Evolutionary conservation across 495 filamentous ascomycete genomes (phyloP).

Genomic region (Recurvomyces mirabilis): DNA sequence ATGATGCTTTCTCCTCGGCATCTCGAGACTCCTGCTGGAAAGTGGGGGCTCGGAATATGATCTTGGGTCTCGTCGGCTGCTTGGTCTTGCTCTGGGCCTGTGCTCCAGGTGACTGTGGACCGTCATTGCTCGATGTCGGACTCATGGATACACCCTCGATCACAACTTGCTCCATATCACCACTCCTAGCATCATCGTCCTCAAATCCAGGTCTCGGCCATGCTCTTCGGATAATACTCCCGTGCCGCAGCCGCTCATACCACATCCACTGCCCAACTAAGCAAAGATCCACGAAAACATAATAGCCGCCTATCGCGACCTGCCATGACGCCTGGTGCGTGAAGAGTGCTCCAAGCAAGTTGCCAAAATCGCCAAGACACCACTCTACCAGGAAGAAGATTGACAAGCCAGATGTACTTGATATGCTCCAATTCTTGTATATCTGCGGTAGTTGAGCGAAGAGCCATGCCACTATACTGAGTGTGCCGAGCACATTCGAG

Average conservation of each 20-base stretch:
- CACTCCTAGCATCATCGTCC: conserved; percentile 12
- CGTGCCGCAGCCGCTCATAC: conserved; percentile 48
- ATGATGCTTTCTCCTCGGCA: conserved; percentile 1
- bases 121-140: conserved; percentile 1
- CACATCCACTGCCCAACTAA: conserved; percentile 57
- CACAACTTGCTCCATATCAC: conserved; percentile 13
- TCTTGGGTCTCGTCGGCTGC: conserved; percentile 7
- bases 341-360: conserved; percentile 53
- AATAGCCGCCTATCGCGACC: conserved; percentile 56
- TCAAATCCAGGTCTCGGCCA: conserved; percentile 17
- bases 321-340: conserved; percentile 62
- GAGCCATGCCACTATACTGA: conserved; percentile 63
- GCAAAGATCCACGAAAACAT: conserved; percentile 53
- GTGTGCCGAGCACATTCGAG: conserved; percentile 51
- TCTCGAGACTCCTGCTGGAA: conserved; percentile 4
- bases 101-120: not conserved
- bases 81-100: not conserved
- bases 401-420: conserved; percentile 57
- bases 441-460: conserved; percentile 69
- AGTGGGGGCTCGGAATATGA: conserved; percentile 17
- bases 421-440: conserved; percentile 54
- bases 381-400: conserved; percentile 60
- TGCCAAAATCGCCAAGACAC: conserved; percentile 58
- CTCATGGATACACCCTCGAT: conserved; percentile 11
- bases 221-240: conserved; percentile 21